A percentile compares a stretch with the other conserved stretches of the same genome.
Evolutionary conservation across 257 asterid genomes (phyloP).

Genomic region (Coffea eugenioides): DNA sequence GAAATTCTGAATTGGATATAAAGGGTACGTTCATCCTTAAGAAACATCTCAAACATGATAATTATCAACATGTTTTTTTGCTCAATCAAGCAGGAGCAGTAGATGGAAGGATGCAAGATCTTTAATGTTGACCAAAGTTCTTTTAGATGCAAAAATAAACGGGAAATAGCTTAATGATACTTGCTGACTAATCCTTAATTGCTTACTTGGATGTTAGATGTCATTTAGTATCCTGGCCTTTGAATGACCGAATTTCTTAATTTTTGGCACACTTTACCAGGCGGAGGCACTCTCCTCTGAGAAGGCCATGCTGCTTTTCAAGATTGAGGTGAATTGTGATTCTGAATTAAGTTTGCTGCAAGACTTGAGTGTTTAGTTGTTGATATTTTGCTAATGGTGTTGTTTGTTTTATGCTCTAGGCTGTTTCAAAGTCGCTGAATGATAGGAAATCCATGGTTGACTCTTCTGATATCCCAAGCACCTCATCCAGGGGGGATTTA

Average conservation of each 20-base stretch:
- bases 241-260: neutral
- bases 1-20: neutral
- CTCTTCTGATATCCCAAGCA: slow-evolving; percentile 39
- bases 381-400: slow-evolving; percentile 9
- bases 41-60: neutral
- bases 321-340: slow-evolving; percentile 62
- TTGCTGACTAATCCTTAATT: neutral
- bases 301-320: slow-evolving; percentile 72
- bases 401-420: slow-evolving; percentile 37
- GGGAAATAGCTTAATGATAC: neutral
- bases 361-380: neutral
- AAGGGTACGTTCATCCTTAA: neutral
- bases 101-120: neutral
- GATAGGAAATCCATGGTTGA: slow-evolving; percentile 43
- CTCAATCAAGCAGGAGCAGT: neutral
- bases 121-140: neutral
- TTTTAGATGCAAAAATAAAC: neutral
- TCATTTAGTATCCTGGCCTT: neutral
- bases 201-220: neutral
- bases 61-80: neutral
- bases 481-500: slow-evolving; percentile 53
- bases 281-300: slow-evolving; percentile 89
- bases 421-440: slow-evolving; percentile 67
- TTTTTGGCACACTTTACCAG: slow-evolving; percentile 37
- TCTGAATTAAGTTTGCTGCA: slow-evolving; percentile 12